phyloP scores from a whole-genome alignment of 2,329 filamentous ascomycete genomes.

The Westerdykella ornata region DNA sequence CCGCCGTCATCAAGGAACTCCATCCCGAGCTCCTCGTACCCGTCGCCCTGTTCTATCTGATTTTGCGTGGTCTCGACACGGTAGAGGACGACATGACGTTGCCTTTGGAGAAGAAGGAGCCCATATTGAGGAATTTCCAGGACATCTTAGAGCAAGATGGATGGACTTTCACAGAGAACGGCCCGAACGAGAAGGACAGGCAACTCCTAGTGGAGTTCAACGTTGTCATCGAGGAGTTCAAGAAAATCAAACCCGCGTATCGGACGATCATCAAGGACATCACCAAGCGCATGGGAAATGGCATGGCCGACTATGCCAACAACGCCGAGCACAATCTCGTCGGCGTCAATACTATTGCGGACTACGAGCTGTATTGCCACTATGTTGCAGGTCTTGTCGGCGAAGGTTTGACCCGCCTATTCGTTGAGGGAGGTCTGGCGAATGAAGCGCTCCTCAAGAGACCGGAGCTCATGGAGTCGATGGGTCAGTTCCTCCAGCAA shows the following conservation, averaged over 20 bases:
- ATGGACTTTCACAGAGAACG: conserved; percentile 83
- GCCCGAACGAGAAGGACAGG: conserved; percentile 87
- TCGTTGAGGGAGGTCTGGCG: conserved; percentile 78
- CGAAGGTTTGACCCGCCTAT: conserved; percentile 83
- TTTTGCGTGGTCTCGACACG: conserved; percentile 89
- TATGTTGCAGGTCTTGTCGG: conserved; percentile 98
- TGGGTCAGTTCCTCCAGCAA: conserved; percentile 97
- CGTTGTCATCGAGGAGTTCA: conserved; percentile 76
- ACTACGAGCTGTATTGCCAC: conserved; percentile 96
- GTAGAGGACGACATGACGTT: conserved; percentile 99
- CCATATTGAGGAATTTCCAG: conserved; percentile 76
- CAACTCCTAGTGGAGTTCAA: conserved; percentile 91
- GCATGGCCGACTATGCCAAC: conserved; percentile 92
- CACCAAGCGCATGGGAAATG: conserved; percentile 89
- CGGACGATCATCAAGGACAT: conserved; percentile 86
- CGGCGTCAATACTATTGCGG: conserved; percentile 73
- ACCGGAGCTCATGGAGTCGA: conserved; percentile 79
- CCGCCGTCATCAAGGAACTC: conserved; percentile 88
- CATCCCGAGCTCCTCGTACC: conserved; percentile 90
- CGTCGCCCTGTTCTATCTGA: conserved; percentile 85
- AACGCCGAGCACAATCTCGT: conserved; percentile 75
- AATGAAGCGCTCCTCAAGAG: conserved; percentile 77
- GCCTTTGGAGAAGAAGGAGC: conserved; percentile 71
- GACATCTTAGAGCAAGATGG: conserved; percentile 71
- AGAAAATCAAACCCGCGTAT: conserved; percentile 80